Evolutionary conservation across 2,329 filamentous ascomycete genomes (phyloP), one percentile per base, ranked within the genome.

Genomic region (Ceratocystis ficicola): DNA sequence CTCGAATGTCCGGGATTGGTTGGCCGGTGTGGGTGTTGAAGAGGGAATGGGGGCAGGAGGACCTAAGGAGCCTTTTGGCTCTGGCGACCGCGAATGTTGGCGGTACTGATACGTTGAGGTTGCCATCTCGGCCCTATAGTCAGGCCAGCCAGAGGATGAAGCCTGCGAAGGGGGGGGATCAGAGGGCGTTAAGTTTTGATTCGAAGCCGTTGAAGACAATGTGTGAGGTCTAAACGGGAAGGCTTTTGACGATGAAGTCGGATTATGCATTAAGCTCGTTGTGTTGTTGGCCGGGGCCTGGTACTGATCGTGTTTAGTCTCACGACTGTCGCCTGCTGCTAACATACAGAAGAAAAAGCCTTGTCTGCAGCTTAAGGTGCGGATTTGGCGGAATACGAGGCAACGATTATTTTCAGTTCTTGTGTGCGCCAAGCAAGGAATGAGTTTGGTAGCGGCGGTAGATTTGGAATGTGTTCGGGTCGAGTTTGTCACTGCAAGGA

Each of bases 1-100:
- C 28, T 68, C 66, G 15, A 68, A 52, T 4, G 44, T 32, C 12
- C 61, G 59, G 20, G 63, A 60, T 10, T 64, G 20, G 46, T 59
- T 61, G 17, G 41, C 44, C 46, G 30, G 46, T 59, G 64, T 65
- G 1, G 64, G 61, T 5, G 63, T 65, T 32, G 66, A 62, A 55
- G 36, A 52, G 8, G 66, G 57, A 22, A 63, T 32, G 6, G 62
- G 46, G 15, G 46, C 46, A 28, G 66, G 61, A 44, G 66, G 63
- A 5, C 36, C 66, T 48, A 63, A 63, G 32, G 66, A 48, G 44
- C 59, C 64, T 44, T 55, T 64, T 3, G 64, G 60, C 22, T 68
- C 66, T 32, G 66, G 66, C 17, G 66, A 65, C 36, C 41, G 64
- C 22, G 66, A 68, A 44, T 65, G 59, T 44, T 52, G 61, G 32